Conservation (phyloP, 345 rosid genomes). For the Eucalyptus fibrosa region DNA sequence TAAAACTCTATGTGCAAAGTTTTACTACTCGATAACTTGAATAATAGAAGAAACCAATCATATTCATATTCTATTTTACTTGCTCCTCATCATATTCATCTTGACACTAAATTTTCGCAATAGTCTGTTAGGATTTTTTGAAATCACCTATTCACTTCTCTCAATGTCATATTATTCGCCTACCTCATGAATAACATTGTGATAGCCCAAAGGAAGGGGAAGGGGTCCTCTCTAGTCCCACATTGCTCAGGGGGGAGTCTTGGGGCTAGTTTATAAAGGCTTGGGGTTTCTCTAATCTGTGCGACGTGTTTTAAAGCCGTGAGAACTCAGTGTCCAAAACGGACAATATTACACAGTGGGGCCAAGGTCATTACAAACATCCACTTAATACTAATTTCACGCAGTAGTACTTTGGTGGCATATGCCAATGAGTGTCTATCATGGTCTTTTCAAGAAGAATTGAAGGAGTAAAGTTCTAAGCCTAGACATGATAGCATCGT, state of each 20-base stretch:
- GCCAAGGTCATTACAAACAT: not conserved
- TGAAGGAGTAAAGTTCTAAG: not conserved
- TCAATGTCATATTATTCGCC: not conserved
- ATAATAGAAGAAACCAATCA: not conserved
- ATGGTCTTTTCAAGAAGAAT: not conserved
- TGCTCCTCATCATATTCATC: not conserved
- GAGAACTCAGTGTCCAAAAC: too few relatives aligned
- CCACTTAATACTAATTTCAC: not conserved
- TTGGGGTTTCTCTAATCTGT: too few relatives aligned
- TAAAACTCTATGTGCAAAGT: not conserved
- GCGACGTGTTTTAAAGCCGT: accelerated
- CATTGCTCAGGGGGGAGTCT: too few relatives aligned
- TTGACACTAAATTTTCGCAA: not conserved
- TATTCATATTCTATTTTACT: not conserved
- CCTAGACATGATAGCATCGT: not conserved
- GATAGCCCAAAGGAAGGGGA: too few relatives aligned
- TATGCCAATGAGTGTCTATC: not conserved
- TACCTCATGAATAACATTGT: not conserved
- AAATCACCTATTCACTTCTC: not conserved
- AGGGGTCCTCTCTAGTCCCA: too few relatives aligned
- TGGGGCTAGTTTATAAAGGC: too few relatives aligned
- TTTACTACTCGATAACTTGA: not conserved
- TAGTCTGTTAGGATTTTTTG: too few relatives aligned
- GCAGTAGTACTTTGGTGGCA: not conserved
- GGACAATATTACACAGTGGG: too few relatives aligned